Percentiles rank a stretch among this genome's conserved stretches.
phyloP scores from a whole-genome alignment of 495 filamentous ascomycete genomes.

The Penicillium pancosmium region DNA sequence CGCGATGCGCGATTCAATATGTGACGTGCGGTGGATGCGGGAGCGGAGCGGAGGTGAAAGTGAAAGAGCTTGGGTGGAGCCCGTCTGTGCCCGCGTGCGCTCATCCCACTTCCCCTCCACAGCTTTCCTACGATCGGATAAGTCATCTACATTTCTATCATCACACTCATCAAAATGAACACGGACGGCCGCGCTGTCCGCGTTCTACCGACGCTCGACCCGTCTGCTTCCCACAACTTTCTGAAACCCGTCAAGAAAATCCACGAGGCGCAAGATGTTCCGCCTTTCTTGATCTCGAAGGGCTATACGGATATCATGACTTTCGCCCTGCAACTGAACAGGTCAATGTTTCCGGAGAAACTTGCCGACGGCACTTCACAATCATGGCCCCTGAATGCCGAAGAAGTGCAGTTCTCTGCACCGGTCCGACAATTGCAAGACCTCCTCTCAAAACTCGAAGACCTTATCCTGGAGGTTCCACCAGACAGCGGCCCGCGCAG shows the following conservation, averaged over 20 bases:
- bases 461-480: constrained; percentile 74
- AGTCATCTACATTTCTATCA: background rate
- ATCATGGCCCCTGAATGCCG: constrained; percentile 57
- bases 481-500: constrained; percentile 82
- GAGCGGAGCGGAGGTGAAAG: background rate
- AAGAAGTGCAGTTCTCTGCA: constrained; percentile 53
- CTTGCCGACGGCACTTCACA: constrained; percentile 40
- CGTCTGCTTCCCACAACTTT: constrained; percentile 34
- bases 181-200: constrained; percentile 28
- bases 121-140: background rate
- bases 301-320: constrained; percentile 84
- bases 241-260: constrained; percentile 66
- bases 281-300: constrained; percentile 71
- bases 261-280: constrained; percentile 76
- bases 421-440: constrained; percentile 65
- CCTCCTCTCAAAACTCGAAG: constrained; percentile 62
- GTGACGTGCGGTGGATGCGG: background rate
- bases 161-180: constrained; percentile 25
- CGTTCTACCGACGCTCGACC: constrained; percentile 34
- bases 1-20: background rate
- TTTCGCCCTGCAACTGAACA: constrained; percentile 88
- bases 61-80: constrained; percentile 16
- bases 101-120: constrained; percentile 21
- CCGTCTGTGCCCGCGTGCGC: background rate
- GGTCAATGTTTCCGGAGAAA: constrained; percentile 76